phyloP scores from a whole-genome alignment of 176 grass and related monocot genomes.

The Bolboschoenus planiculmis region DNA sequence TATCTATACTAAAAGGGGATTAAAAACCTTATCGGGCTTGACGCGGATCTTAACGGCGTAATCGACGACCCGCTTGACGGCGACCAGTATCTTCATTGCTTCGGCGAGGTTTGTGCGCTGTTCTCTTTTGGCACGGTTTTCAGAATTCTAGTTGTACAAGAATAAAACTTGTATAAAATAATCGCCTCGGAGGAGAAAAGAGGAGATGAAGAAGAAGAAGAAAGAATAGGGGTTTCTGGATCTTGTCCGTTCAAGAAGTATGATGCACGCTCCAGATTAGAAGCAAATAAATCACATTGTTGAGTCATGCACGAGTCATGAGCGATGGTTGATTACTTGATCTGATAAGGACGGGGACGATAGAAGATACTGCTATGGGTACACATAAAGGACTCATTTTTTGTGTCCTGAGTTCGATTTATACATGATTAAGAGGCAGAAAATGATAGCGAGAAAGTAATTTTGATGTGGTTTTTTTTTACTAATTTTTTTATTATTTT shows the following conservation, averaged over 20 bases:
- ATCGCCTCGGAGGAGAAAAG: not conserved
- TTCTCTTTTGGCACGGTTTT: not conserved
- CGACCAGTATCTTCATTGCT: slow-evolving; percentile 83
- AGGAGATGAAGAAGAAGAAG: not conserved
- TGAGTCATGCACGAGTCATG: not conserved
- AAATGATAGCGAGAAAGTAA: not conserved
- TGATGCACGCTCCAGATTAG: not conserved
- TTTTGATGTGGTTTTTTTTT: not conserved
- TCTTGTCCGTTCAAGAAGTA: not conserved
- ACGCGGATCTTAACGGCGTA: slow-evolving; percentile 94
- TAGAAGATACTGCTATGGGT: not conserved
- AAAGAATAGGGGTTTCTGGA: not conserved
- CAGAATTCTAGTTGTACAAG: slow-evolving; percentile 15
- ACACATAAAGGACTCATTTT: not conserved
- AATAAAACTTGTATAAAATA: not conserved
- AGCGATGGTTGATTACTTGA: not conserved
- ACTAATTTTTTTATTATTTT: not conserved
- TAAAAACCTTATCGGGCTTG: slow-evolving; percentile 43
- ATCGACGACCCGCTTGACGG: slow-evolving; percentile 87
- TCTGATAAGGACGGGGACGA: not conserved
- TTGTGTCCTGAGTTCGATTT: not conserved
- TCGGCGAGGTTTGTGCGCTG: not conserved
- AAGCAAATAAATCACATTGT: not conserved
- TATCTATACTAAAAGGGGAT: not conserved
- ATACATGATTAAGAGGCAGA: not conserved